Evolutionary conservation across 139 green algal species (phyloP), one percentile per base, ranked within the genome.

Genomic region (Chlorella sp.): DNA sequence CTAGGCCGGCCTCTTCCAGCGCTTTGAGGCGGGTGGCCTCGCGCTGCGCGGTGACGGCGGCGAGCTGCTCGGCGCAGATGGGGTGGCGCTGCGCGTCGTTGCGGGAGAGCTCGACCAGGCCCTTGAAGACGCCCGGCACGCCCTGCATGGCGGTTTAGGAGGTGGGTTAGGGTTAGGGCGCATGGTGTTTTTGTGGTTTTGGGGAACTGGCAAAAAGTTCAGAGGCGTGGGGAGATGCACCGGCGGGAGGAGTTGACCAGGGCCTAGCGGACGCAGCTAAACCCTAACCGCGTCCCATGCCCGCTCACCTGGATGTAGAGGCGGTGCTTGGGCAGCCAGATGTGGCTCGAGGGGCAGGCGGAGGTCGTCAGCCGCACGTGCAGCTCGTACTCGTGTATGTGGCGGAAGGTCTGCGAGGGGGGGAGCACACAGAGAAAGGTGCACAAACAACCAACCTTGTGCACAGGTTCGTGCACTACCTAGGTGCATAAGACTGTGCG

Each of bases 321-420:
- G 67, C 67, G 49, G 67, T 72, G 67, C 67, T 72, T 72, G 36
- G 67, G 67, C 67, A 72, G 67, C 67, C 67, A 72, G 6, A 72
- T 63, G 36, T 49, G 42, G 42, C 22, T 26, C 1, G 42, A 24
- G 6, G 42, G 35, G 27, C 33, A 30, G 67, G 2, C 6, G 1
- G 42, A 31, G 63, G 20, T 3, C 27, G 42, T 5, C 10, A 31
- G 1, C 42, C 30, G 67, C 30, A 72, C 42, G 67, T 72, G 67
- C 42, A 65, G 27, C 67, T 72, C 49, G 17, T 49, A 64, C 3
- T 72, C 67, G 3, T 35, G 2, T 2, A 72, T 1, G 6, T 14
- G 31, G 33, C 29, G 62, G 36, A 72, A 72, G n/a, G 64, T 27
- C 36, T 72, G 29, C 3, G 3, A 23, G 35, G 26, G 35, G 34